Percentiles rank a stretch among this genome's conserved stretches.
Evolutionary conservation across 805 yeast species (phyloP).

Genomic region (Candida nanaspora): DNA sequence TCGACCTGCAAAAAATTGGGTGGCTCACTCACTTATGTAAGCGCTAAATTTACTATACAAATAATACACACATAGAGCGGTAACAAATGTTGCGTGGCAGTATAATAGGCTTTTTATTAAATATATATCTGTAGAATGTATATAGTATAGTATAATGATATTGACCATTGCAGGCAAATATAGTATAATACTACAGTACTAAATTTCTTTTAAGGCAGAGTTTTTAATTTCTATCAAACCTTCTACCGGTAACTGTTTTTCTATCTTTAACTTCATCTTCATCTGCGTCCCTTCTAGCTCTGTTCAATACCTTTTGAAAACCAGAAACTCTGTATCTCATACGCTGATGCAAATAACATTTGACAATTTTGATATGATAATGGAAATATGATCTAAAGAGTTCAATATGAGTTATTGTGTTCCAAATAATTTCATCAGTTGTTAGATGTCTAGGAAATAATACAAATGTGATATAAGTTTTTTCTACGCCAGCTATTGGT

Average conservation of each 20-base stretch:
- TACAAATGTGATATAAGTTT: conserved; percentile 55
- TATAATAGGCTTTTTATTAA: no score
- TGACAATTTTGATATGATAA: conserved; percentile 96
- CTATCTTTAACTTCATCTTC: conserved; percentile 53
- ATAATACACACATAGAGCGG: no score
- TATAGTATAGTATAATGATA: no score
- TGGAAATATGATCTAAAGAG: conserved; percentile 95
- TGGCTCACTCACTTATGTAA: not conserved
- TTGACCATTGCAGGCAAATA: not conserved
- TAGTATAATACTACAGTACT: no score
- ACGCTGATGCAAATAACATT: conserved; percentile 97
- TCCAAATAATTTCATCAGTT: conserved; percentile 60
- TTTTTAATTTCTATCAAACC: conserved; percentile 37
- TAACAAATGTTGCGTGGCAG: no score
- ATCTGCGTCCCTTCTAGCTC: conserved; percentile 91
- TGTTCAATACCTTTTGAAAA: conserved; percentile 87
- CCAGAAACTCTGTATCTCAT: conserved; percentile 95
- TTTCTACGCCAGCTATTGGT: conserved; percentile 28
- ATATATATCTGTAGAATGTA: no score
- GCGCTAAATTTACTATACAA: no score
- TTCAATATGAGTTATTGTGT: conserved; percentile 85
- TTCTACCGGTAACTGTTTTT: conserved; percentile 68
- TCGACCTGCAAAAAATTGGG: not conserved
- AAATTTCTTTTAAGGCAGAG: no score
- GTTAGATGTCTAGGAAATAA: conserved; percentile 75